Conservation (phyloP, 441 rosid genomes). For the Aquilaria agallochum region DNA sequence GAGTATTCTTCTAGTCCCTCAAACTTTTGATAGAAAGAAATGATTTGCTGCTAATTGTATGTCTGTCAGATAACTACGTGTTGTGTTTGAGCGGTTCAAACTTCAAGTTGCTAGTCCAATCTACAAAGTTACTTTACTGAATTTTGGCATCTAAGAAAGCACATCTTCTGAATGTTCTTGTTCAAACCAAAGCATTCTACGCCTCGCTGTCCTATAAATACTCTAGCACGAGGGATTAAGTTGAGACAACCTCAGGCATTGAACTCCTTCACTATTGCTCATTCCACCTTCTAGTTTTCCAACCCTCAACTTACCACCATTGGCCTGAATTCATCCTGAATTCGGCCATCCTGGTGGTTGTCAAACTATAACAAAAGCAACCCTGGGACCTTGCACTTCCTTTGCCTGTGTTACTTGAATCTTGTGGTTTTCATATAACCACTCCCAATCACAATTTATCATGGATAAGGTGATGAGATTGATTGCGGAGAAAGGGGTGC, state of each 20-base stretch:
- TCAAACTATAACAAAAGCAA: slow-evolving; percentile 11
- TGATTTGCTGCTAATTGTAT: background rate
- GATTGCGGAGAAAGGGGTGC: slow-evolving; percentile 63
- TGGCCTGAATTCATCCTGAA: slow-evolving; percentile 14
- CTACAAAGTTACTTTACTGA: slow-evolving; percentile 39
- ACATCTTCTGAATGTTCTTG: slow-evolving; percentile 19
- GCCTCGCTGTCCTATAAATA: slow-evolving; percentile 36
- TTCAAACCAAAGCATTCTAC: slow-evolving; percentile 17
- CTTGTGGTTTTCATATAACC: background rate
- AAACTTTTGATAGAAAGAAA: slow-evolving; percentile 7
- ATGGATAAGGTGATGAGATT: slow-evolving; percentile 74
- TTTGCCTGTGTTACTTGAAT: background rate
- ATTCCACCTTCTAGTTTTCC: slow-evolving; percentile 2
- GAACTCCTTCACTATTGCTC: slow-evolving; percentile 12
- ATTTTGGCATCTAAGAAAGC: slow-evolving; percentile 34
- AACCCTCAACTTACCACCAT: slow-evolving; percentile 5
- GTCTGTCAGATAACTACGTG: background rate
- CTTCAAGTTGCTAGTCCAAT: slow-evolving; percentile 30
- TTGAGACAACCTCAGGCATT: slow-evolving; percentile 28
- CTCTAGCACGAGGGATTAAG: slow-evolving; percentile 16
- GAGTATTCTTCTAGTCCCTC: background rate
- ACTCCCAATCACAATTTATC: slow-evolving; percentile 4
- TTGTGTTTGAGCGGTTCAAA: background rate
- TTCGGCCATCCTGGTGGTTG: slow-evolving; percentile 24
- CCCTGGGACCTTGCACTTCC: slow-evolving; percentile 5